A percentile compares a stretch with the other conserved stretches of the same genome.
Evolutionary conservation across 768 basidiomycete genomes (phyloP).

Genomic region (Cyclocybe cylindracea): DNA sequence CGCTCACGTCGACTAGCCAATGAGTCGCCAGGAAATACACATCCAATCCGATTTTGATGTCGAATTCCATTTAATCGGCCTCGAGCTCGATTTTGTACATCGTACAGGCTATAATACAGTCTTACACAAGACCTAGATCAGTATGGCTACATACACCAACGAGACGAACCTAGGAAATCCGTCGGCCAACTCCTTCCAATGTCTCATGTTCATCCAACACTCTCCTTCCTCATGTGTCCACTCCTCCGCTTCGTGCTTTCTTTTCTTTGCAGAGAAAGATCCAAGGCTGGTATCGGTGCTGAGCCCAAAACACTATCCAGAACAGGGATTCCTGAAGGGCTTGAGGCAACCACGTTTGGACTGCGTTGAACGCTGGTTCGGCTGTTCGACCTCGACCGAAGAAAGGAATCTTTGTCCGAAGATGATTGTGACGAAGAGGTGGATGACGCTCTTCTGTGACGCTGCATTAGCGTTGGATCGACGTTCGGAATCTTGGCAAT

Average conservation of each 20-base stretch:
- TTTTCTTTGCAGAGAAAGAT: constrained; percentile 19
- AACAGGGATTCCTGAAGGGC: constrained; percentile 24
- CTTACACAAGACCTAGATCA: too few relatives aligned
- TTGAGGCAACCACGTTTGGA: constrained; percentile 32
- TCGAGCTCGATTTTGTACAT: too few relatives aligned
- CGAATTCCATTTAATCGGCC: too few relatives aligned
- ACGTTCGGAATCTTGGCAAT: constrained; percentile 72
- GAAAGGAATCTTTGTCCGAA: constrained; percentile 40
- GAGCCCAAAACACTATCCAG: constrained; percentile 27
- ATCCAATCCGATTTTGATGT: too few relatives aligned
- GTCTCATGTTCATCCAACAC: constrained; percentile 1
- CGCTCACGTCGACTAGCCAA: too few relatives aligned
- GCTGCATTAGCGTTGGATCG: constrained; percentile 77
- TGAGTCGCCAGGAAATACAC: too few relatives aligned
- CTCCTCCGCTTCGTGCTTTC: constrained; percentile 17
- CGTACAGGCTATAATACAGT: too few relatives aligned
- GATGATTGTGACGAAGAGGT: constrained; percentile 59
- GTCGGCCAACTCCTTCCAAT: background rate
- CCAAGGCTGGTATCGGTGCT: constrained; percentile 12
- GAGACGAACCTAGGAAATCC: background rate
- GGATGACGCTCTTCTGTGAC: constrained; percentile 78
- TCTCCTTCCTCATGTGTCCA: constrained; percentile 17
- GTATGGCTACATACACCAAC: background rate
- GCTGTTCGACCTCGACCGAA: constrained; percentile 43
- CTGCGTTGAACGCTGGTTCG: constrained; percentile 34